Base-by-base conservation (phyloP, 1,284 basidiomycete species). In the Papiliotrema fonsecae region DNA sequence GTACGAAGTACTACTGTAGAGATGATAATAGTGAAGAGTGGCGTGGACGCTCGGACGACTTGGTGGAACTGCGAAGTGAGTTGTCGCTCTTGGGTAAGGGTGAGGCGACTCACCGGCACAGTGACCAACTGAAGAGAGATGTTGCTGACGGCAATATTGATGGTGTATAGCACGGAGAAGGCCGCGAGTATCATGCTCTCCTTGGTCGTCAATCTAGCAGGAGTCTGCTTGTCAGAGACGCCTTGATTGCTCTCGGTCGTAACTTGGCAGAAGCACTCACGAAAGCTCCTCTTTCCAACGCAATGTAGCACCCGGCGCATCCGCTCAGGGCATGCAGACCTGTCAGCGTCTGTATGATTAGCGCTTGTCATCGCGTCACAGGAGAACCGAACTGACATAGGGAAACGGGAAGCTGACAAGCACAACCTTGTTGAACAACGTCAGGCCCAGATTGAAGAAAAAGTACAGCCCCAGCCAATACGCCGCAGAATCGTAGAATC, bases 121-220 rank as follows among this genome's bases (percentile, higher is more conserved):
- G 91, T 91, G 40, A 96, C 92, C 24, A 96, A 77, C 56, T 87
- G 74, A 19, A 96, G 77, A 2, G 87, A 91, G 19, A 90, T 76
- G 71, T 97, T 96, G 75, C 88, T 92, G 42, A 94, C 85, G 22
- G 86, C 86, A 60, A 97, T 93, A 65, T 97, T 96, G 67, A 92
- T 76, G 6, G 91, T 87, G 71, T 94, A 96, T 0, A 96, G 77
- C 9, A 85, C 76, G 54, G 88, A 92, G 74, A 94, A 97, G 1
- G 82, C 80, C 16, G 81, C 70, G 25, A 96, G 76, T 10, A 85
- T 80, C 24, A 81, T 52, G 50, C 79, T 81, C 63, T 91, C 84
- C 30, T 75, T 73, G 28, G 74, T 58, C 3, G 75, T 78, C 25
- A 87, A 72, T 22, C 77, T 75, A 16, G 82, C 81, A 2, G 85